phyloP scores from a whole-genome alignment of 2,329 filamentous ascomycete genomes.

The Ceratocystis papillata region DNA sequence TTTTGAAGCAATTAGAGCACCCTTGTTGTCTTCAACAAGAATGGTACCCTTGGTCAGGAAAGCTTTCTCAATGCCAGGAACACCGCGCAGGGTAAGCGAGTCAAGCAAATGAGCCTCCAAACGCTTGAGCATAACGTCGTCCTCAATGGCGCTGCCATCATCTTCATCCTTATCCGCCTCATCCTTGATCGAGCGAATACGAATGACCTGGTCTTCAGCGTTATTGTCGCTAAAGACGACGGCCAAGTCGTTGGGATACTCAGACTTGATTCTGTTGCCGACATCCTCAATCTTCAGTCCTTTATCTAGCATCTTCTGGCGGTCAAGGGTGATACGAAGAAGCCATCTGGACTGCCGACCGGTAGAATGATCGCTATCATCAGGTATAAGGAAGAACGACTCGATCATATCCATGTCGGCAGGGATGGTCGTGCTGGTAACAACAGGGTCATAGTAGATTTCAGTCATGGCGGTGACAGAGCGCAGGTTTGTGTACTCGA shows the following conservation, averaged over 20 bases:
- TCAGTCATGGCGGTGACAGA: slow-evolving; percentile 87
- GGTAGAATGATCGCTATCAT: slow-evolving; percentile 56
- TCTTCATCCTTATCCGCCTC: slow-evolving; percentile 64
- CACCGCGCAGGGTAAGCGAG: slow-evolving; percentile 80
- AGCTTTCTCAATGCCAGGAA: slow-evolving; percentile 75
- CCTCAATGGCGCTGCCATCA: slow-evolving; percentile 61
- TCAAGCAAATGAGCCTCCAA: slow-evolving; percentile 87
- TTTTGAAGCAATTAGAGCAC: slow-evolving; percentile 63
- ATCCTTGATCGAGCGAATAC: slow-evolving; percentile 67
- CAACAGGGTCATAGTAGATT: slow-evolving; percentile 93
- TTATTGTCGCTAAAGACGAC: slow-evolving; percentile 98
- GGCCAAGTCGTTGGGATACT: slow-evolving; percentile 73
- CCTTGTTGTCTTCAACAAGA: slow-evolving; percentile 57
- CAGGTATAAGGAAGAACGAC: slow-evolving; percentile 60
- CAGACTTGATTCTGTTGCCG: slow-evolving; percentile 75
- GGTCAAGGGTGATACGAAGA: slow-evolving; percentile 82
- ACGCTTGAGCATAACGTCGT: slow-evolving; percentile 86
- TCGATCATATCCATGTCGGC: slow-evolving; percentile 57
- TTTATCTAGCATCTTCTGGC: slow-evolving; percentile 92
- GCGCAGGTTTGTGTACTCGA: slow-evolving; percentile 89
- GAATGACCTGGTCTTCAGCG: slow-evolving; percentile 86
- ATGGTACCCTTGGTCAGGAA: slow-evolving; percentile 78
- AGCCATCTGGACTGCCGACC: slow-evolving; percentile 89
- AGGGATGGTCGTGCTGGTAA: slow-evolving; percentile 72
- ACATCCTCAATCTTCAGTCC: slow-evolving; percentile 85